These are phyloP conservation scores for Stentor coeruleus DNA, from an alignment of 73 alveolate species.

Conservation along the genomic window DNA sequence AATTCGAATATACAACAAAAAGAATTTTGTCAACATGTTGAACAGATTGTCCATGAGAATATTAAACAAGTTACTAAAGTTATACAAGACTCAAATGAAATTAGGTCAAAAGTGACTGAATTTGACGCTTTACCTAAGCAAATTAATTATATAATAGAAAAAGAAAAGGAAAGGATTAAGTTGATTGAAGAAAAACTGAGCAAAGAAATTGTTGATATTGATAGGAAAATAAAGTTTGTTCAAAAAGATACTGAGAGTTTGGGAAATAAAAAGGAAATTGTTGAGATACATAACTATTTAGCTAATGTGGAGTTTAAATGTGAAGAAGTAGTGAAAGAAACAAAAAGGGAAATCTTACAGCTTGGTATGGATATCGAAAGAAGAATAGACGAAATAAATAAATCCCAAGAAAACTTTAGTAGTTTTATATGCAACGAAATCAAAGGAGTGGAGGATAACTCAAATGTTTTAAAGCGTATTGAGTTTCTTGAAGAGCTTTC, in stretches of 20 bases:
- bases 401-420: background rate
- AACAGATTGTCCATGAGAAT: background rate
- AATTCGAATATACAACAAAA: background rate
- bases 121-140: background rate
- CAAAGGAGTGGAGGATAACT: background rate
- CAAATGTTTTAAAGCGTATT: background rate
- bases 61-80: background rate
- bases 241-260: background rate
- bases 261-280: background rate
- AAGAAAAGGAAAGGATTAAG: slow-evolving; percentile 9
- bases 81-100: background rate
- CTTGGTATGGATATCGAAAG: background rate
- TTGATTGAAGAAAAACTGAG: background rate
- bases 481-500: slow-evolving; percentile 12
- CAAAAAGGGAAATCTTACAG: background rate
- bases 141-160: background rate
- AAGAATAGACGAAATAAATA: background rate
- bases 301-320: background rate
- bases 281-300: background rate
- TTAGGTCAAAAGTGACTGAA: background rate
- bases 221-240: background rate
- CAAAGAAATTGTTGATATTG: background rate
- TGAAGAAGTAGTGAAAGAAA: background rate
- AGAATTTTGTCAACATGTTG: background rate
- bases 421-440: background rate